A percentile compares a stretch with the other conserved stretches of the same genome.
Evolutionary conservation across 179 eudicot species (phyloP).

Genomic region (Nepenthes alata): DNA sequence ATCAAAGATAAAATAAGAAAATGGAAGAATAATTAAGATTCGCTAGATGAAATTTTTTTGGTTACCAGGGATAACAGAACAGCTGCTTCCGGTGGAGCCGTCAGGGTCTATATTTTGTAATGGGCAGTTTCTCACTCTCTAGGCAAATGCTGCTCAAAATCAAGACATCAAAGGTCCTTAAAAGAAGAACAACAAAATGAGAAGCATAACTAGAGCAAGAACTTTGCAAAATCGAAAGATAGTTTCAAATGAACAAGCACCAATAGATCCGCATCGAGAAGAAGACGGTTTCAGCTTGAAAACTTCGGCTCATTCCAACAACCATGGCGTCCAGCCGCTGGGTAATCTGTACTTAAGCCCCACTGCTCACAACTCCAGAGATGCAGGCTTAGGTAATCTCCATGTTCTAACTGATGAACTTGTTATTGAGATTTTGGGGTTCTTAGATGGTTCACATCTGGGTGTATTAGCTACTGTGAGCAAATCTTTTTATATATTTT

Average conservation of each 20-base stretch:
- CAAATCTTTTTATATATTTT: constrained; percentile 71
- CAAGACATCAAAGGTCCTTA: too few species aligned
- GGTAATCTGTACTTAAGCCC: constrained; percentile 66
- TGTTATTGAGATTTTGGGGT: constrained; percentile 75
- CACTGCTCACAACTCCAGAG: constrained; percentile 50
- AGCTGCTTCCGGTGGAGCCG: too few species aligned
- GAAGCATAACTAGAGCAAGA: neutral
- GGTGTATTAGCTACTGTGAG: constrained; percentile 66
- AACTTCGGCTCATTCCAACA: constrained; percentile 33
- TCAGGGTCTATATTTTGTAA: too few species aligned
- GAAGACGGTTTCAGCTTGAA: constrained; percentile 47
- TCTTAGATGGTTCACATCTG: constrained; percentile 51
- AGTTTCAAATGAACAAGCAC: neutral
- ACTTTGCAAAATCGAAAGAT: neutral
- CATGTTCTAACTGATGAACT: constrained; percentile 69
- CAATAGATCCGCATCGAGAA: constrained; percentile 4
- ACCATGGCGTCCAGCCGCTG: constrained; percentile 68
- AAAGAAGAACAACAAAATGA: neutral
- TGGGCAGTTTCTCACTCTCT: too few species aligned
- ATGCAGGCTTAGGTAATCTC: constrained; percentile 67
- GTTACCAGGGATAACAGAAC: too few species aligned
- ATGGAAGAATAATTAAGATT: too few species aligned
- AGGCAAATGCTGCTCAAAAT: too few species aligned
- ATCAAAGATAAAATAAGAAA: too few species aligned
- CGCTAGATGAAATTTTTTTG: too few species aligned